These are phyloP conservation scores for Naegleria fowleri DNA, from an alignment of 208 protist genomes.

Conservation along the genomic window DNA sequence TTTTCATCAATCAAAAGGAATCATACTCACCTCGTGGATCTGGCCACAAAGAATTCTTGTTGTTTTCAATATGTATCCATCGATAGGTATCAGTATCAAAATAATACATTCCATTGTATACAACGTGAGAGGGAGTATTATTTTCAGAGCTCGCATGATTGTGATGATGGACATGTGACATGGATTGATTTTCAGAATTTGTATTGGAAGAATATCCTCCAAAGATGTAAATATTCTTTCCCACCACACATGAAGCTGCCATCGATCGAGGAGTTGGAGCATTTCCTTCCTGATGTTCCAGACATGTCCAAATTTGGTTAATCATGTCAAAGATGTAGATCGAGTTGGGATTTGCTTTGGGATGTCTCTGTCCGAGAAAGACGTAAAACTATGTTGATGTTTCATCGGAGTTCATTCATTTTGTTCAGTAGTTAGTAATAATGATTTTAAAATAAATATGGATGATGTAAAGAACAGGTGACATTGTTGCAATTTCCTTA, in stretches of 20 bases:
- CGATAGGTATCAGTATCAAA: not conserved
- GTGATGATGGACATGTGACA: too few species aligned
- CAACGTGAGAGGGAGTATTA: not conserved
- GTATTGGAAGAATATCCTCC: conserved; percentile 5
- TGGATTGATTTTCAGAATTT: too few species aligned
- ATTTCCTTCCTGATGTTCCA: not conserved
- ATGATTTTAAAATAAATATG: too few species aligned
- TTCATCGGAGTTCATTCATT: too few species aligned
- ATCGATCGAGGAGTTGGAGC: not conserved
- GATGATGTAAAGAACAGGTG: too few species aligned
- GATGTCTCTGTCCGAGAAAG: not conserved
- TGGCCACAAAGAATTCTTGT: not conserved
- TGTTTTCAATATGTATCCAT: conserved; percentile 6
- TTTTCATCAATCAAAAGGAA: too few species aligned
- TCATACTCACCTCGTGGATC: not conserved
- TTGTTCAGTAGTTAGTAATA: too few species aligned
- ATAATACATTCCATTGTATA: conserved; percentile 9
- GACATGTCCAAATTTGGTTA: not conserved
- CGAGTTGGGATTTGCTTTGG: not conserved
- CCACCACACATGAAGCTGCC: not conserved
- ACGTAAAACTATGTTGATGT: not conserved
- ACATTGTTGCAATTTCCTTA: too few species aligned
- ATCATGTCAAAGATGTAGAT: not conserved
- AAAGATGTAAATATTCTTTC: not conserved
- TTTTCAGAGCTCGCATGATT: too few species aligned